Base-by-base conservation (phyloP, 768 basidiomycete species). In the Rhodotorula babjevae region DNA sequence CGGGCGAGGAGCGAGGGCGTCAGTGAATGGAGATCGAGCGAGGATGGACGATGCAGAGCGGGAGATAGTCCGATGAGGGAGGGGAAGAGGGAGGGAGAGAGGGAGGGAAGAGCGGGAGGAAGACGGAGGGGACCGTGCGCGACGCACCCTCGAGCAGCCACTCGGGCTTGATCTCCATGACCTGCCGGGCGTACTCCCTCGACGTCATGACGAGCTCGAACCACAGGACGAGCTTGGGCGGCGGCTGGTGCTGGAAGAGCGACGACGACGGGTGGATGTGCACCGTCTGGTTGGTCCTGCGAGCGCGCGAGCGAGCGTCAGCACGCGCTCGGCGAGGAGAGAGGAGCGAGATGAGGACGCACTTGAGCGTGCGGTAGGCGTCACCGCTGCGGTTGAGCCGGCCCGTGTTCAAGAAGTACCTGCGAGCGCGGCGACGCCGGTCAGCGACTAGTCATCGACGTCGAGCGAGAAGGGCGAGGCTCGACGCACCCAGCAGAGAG, bases 131-230 rank as follows among this genome's bases (percentile, higher is more conserved):
- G 23, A 21, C 5, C 8, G 19, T 3, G 47, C 47, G 47, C 15
- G 18, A 83, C 87, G 67, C 67, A 89, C 91, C 90, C 85, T 97
- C 95, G 56, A 96, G 81, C 46, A 97, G 81, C 96, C 96, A 98
- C 36, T 87, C 80, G 9, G 95, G 91, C 80, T 98, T 97, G 79
- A 98, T 97, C 78, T 98, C 96, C 93, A 98, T 97, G 52, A 93
- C 86, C 84, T 97, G 94, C 73, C 92, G 85, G 87, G 97, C 90
- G 79, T 96, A 99, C 46, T 96, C 97, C 82, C 98, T 97, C 52
- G 89, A 89, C 15, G 96, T 99, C 86, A 95, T 90, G 33, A 99
- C 95, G 33, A 99, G 86, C 81, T 98, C 96, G 79, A 98, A 97
- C 82, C 98, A 99, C 60, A 96, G 81, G 18, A 98, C 80, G 25